phyloP scores from a whole-genome alignment of 148 eudicot species.

The Polygonum maritimum region DNA sequence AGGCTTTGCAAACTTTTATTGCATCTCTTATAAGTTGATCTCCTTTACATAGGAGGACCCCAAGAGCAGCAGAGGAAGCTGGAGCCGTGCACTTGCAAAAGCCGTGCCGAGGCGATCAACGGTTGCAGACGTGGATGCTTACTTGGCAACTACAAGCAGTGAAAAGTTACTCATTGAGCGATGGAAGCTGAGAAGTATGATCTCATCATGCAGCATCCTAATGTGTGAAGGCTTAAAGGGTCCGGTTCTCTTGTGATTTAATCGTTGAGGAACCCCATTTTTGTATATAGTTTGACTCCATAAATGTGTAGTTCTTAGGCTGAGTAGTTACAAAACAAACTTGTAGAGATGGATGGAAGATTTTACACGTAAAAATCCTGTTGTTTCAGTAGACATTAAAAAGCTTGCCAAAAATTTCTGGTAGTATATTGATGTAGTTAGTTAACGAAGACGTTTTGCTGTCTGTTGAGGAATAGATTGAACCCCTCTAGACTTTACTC shows the following conservation, averaged over 20 bases:
- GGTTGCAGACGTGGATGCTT: conserved; percentile 45
- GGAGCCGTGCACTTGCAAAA: conserved; percentile 44
- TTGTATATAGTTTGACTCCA: neutral
- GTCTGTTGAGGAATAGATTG: too few relatives aligned
- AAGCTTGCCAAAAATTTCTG: neutral
- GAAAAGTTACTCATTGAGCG: conserved; percentile 50
- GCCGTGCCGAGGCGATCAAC: conserved; percentile 28
- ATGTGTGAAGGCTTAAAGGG: conserved; percentile 21
- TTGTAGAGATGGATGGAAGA: too few relatives aligned
- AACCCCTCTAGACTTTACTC: too few relatives aligned
- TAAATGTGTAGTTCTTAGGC: neutral
- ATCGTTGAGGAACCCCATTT: neutral
- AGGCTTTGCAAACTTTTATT: neutral
- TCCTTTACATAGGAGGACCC: conserved; percentile 14
- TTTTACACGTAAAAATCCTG: too few relatives aligned
- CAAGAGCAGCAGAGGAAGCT: conserved; percentile 64
- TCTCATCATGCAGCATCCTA: conserved; percentile 44
- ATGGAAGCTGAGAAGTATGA: conserved; percentile 46
- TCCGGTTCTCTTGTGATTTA: neutral
- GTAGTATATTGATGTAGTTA: neutral
- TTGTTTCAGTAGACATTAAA: too few relatives aligned
- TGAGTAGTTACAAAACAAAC: neutral
- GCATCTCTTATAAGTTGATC: too few relatives aligned
- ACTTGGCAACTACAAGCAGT: conserved; percentile 32
- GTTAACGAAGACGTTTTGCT: too few relatives aligned